Evolutionary conservation across 1,284 basidiomycete species (phyloP), one percentile per base, ranked within the genome.

Genomic region (Heterobasidion irregulare): DNA sequence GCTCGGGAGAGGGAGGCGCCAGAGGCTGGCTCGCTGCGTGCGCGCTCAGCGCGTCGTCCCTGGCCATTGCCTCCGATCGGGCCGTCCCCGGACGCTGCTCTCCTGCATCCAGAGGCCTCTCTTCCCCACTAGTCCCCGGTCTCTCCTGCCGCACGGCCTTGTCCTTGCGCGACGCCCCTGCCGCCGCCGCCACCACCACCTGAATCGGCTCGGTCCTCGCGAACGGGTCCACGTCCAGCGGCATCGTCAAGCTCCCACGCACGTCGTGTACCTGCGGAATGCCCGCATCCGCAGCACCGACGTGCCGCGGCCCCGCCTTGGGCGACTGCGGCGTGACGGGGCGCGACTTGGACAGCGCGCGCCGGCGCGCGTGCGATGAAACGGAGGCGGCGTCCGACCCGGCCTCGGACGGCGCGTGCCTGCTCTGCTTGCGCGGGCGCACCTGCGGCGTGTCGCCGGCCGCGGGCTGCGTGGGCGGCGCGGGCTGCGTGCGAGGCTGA

Each of bases 1-100:
- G 70, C 26, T 73, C 73, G 0, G 72, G 68, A 16, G 66, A 69
- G 32, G 59, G 55, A n/a, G 67, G 69, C 13, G 63, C 64, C 8
- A 63, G 67, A 32, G 44, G 59, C 7, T 41, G 32, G 15, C 8
- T 6, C 10, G 12, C 16, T 4, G 16, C 3, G 35, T 12, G 32
- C 15, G 32, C 7, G 47, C 32, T 47, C 47, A 18, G 47, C 32
- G 12, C 3, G 2, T 41, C 38, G 10, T n/a, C n/a, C 6, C 3
- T 12, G 12, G 44, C 38, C 2, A 6, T 41, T 6, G 10, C 38
- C n/a, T n/a, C 12, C 10, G 12, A 41, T 0, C 38, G 38, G 10
- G 38, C 38, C 38, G n/a, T 41, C 38, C n/a, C 38, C n/a, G 10
- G 38, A 41, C 38, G 38, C 38, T 26, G 26, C 26, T 26, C 26